Conservation (phyloP, 768 basidiomycete genomes). For the Lentinula sp. region DNA sequence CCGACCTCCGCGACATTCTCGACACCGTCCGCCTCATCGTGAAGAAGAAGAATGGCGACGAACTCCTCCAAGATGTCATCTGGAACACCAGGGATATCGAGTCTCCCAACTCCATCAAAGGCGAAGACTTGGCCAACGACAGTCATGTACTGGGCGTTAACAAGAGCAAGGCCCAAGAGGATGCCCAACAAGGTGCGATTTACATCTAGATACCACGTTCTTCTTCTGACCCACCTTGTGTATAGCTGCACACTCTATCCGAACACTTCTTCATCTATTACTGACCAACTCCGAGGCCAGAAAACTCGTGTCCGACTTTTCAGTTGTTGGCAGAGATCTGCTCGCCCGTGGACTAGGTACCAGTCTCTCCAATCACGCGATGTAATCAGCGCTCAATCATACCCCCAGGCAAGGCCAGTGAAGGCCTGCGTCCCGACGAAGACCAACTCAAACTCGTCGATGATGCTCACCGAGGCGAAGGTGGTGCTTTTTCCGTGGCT, state of each 20-base stretch:
- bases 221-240: background rate
- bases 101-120: slow-evolving; percentile 10
- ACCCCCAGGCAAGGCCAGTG: slow-evolving; percentile 51
- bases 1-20: slow-evolving; percentile 76
- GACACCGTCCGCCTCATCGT: slow-evolving; percentile 68
- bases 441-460: slow-evolving; percentile 62
- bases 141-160: slow-evolving; percentile 41
- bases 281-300: slow-evolving; percentile 92
- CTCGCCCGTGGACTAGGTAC: slow-evolving; percentile 57
- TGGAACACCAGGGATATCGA: slow-evolving; percentile 68
- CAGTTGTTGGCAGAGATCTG: slow-evolving; percentile 76
- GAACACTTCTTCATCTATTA: slow-evolving; percentile 80
- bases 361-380: too few relatives aligned
- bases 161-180: slow-evolving; percentile 46
- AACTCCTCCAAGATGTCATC: slow-evolving; percentile 87
- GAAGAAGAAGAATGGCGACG: slow-evolving; percentile 82
- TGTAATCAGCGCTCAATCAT: background rate
- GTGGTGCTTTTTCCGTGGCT: background rate
- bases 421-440: slow-evolving; percentile 56
- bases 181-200: slow-evolving; percentile 54
- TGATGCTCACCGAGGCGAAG: slow-evolving; percentile 48
- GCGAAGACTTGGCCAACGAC: slow-evolving; percentile 17
- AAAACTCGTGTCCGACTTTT: slow-evolving; percentile 79
- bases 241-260: slow-evolving; percentile 78
- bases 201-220: background rate